Evolutionary conservation across 495 filamentous ascomycete genomes (phyloP).

Genomic region (Geoglossum glabrum): DNA sequence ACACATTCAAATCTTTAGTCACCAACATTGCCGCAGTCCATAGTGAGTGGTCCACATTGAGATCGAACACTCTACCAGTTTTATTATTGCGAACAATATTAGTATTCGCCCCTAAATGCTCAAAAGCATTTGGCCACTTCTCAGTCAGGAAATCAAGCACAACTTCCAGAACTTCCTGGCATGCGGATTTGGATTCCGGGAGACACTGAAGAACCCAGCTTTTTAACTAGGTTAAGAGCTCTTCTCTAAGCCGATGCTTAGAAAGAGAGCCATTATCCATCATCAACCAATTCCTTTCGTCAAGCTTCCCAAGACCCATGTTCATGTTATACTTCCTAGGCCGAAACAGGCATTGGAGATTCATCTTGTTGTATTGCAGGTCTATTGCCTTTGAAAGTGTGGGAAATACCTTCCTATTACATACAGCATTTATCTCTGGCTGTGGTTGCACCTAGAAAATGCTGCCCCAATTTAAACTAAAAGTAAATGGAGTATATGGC

Average conservation of each 20-base stretch:
- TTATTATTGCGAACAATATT: slow-evolving; percentile 28
- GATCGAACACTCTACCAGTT: slow-evolving; percentile 26
- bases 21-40: slow-evolving; percentile 34
- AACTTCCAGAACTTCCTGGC: slow-evolving; percentile 29
- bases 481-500: not conserved
- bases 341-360: not conserved
- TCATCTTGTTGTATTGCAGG: not conserved
- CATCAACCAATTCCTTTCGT: slow-evolving; percentile 32
- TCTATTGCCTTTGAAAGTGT: not conserved
- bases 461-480: not conserved
- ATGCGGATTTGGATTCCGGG: slow-evolving; percentile 30
- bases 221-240: slow-evolving; percentile 23
- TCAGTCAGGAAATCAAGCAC: slow-evolving; percentile 30
- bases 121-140: slow-evolving; percentile 27
- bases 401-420: not conserved
- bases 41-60: slow-evolving; percentile 25
- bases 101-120: slow-evolving; percentile 17
- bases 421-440: not conserved
- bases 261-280: slow-evolving; percentile 33
- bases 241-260: slow-evolving; percentile 21
- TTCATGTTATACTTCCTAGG: slow-evolving; percentile 16
- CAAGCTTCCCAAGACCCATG: slow-evolving; percentile 34
- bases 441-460: not conserved
- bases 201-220: slow-evolving; percentile 27
- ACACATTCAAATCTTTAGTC: slow-evolving; percentile 37